Conservation (phyloP, 345 rosid species). For the Erysimum cheiranthoides region DNA sequence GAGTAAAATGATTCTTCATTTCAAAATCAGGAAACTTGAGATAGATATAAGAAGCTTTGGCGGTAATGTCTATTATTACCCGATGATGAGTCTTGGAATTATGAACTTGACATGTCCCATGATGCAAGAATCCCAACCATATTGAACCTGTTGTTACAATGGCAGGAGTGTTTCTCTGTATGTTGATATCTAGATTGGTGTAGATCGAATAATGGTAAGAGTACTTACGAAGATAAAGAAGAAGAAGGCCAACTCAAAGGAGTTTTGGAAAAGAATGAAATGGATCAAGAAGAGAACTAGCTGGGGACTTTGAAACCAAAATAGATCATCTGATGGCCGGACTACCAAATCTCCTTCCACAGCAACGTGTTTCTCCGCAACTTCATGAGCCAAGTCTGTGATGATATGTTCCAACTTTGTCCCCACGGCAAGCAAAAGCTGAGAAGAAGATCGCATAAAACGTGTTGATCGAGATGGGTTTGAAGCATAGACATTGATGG, state of each 20-base stretch:
- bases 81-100: slow-evolving; percentile 70
- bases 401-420: slow-evolving; percentile 81
- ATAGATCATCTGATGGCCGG: slow-evolving; percentile 77
- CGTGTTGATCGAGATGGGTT: background rate
- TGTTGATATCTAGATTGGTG: background rate
- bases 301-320: slow-evolving; percentile 71
- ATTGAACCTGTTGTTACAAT: slow-evolving; percentile 59
- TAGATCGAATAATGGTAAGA: background rate
- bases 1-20: slow-evolving; percentile 3
- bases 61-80: slow-evolving; percentile 51
- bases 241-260: slow-evolving; percentile 86
- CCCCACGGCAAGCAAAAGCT: slow-evolving; percentile 82
- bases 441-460: slow-evolving; percentile 1
- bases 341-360: slow-evolving; percentile 73
- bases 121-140: slow-evolving; percentile 74
- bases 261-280: slow-evolving; percentile 81
- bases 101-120: slow-evolving; percentile 67
- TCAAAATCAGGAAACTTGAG: background rate
- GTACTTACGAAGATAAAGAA: slow-evolving; percentile 72
- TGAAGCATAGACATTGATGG: background rate
- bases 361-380: slow-evolving; percentile 72
- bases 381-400: slow-evolving; percentile 69
- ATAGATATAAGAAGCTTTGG: background rate
- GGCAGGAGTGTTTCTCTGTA: background rate
- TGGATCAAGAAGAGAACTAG: slow-evolving; percentile 74